Evolutionary conservation across 768 basidiomycete genomes (phyloP), one percentile per base, ranked within the genome.

Genomic region (Phanerodontia chrysosporium): DNA sequence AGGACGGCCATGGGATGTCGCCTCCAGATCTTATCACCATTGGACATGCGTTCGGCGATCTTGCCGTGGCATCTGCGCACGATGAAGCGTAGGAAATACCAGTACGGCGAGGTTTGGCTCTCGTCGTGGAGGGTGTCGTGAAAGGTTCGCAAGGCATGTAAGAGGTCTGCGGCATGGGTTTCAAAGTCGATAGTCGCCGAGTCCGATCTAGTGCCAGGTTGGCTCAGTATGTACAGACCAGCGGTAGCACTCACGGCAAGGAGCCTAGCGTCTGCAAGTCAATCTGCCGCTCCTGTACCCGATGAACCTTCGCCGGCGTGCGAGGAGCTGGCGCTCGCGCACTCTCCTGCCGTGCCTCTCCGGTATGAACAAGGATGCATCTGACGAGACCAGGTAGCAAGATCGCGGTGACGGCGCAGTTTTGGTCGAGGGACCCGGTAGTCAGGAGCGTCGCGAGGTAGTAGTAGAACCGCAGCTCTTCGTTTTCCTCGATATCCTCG

Each of bases 71-170:
- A 59, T 14, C 58, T 51, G 25, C 58, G 58, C 2, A 59, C 48
- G 58, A 59, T 54, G 51, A 59, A 59, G 24, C 58, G 58, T 27
- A 59, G 44, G 29, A 59, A 59, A 32, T 52, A 25, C 58, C 58
- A 59, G 51, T 59, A 59, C 32, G 58, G 51, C 10, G 42, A 53
- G 9, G 36, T 25, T 18, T 49, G 25, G 28, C 21, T 30, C 8
- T 49, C 35, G 28, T 48, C 58, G 21, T 46, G 55, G 4, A 49
- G 27, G 2, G 58, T 27, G 3, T 28, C 44, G n/a, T 49, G 58
- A 29, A 59, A 59, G 2, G 58, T 53, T 9, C 51, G 27, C 3
- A 59, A 25, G 2, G 58, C 58, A 32, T 59, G 58, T 9, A 59
- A 32, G 13, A 59, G 29, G 28, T 59, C 58, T n/a, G 51, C 58